Conservation (phyloP, 495 filamentous ascomycete species). For the Tuber magnatum region DNA sequence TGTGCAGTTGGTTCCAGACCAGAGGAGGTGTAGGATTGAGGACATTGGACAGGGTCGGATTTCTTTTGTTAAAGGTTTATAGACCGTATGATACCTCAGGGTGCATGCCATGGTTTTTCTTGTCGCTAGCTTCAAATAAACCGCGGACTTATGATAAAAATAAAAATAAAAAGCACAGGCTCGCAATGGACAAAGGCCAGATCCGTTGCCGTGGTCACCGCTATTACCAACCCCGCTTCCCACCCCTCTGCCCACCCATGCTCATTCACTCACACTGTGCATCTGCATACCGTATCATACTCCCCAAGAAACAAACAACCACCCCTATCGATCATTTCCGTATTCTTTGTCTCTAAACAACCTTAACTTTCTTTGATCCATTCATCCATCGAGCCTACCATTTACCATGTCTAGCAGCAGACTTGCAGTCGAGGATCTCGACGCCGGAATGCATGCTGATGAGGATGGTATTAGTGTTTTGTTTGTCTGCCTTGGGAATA, state of each 20-base stretch:
- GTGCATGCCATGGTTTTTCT: too few species aligned
- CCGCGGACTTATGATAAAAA: too few species aligned
- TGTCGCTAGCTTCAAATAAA: too few species aligned
- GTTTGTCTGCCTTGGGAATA: constrained; percentile 96
- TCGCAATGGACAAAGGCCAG: neutral
- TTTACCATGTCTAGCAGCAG: neutral
- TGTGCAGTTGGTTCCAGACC: too few species aligned
- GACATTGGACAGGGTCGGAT: too few species aligned
- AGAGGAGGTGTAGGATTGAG: too few species aligned
- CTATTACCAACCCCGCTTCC: neutral
- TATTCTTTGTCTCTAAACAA: neutral
- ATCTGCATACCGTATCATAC: neutral
- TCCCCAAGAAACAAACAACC: neutral
- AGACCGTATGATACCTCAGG: too few species aligned
- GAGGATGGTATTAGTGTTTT: constrained; percentile 59
- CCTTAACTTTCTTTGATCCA: neutral
- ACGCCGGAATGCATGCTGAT: constrained; percentile 24
- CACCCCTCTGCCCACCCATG: neutral
- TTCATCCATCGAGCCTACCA: neutral
- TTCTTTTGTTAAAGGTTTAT: too few species aligned
- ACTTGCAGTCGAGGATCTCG: neutral
- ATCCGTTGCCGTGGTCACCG: neutral
- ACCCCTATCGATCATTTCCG: neutral
- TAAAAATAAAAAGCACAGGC: too few species aligned
- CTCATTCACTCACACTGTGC: neutral